phyloP scores from a whole-genome alignment of 2,329 filamentous ascomycete species.

The Calonectria henricotiae region DNA sequence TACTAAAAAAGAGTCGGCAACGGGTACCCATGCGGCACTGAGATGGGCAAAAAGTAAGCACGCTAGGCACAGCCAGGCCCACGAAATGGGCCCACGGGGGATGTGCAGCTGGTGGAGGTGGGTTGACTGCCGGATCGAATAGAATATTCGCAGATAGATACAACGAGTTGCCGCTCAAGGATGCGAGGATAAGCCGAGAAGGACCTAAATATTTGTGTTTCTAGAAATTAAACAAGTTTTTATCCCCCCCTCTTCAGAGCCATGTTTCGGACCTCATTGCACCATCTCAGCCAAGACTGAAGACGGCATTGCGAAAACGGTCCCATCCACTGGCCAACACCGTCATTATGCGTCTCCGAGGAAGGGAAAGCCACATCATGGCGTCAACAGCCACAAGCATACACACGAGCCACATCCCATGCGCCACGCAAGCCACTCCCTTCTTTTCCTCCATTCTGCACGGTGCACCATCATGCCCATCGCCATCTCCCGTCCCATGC shows the following conservation, averaged over 20 bases:
- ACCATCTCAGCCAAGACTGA: slow-evolving; percentile 19
- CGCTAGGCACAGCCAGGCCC: slow-evolving; percentile 24
- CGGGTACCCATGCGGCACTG: slow-evolving; percentile 35
- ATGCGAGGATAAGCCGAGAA: background rate
- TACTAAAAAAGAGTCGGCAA: slow-evolving; percentile 27
- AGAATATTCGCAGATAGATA: background rate
- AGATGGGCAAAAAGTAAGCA: background rate
- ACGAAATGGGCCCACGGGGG: slow-evolving; percentile 27
- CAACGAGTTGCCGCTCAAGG: background rate
- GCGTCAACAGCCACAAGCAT: slow-evolving; percentile 4
- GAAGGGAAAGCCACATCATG: background rate
- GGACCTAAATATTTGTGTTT: background rate
- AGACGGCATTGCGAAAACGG: slow-evolving; percentile 39
- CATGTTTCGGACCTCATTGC: background rate
- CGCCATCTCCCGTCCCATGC: slow-evolving; percentile 34
- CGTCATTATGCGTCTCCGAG: background rate
- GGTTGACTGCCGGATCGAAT: slow-evolving; percentile 7
- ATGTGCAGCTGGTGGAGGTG: slow-evolving; percentile 14
- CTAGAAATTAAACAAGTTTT: background rate
- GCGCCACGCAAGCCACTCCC: slow-evolving; percentile 34
- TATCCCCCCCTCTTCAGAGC: background rate
- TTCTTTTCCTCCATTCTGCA: slow-evolving; percentile 15
- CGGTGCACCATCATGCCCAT: slow-evolving; percentile 33
- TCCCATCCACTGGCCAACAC: slow-evolving; percentile 45
- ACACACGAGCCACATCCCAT: slow-evolving; percentile 22